Conservation (phyloP, 345 rosid species). For the Lepidium africanum region DNA sequence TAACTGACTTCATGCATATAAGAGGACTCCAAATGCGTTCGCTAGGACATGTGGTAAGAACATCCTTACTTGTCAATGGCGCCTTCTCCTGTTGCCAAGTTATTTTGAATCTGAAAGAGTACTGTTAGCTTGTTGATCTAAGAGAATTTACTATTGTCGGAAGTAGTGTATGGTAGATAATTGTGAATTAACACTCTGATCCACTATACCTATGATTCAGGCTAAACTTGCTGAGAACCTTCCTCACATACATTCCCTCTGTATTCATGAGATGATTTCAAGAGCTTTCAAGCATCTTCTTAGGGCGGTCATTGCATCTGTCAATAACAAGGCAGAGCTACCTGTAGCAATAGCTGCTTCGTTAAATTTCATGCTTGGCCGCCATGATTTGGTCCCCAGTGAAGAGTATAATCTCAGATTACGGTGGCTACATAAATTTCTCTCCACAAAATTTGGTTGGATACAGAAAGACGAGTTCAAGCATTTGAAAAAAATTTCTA, state of each 20-base stretch:
- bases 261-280: conserved; percentile 88
- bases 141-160: background rate
- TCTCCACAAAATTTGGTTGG: conserved; percentile 72
- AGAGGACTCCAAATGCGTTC: conserved; percentile 92
- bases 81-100: conserved; percentile 1
- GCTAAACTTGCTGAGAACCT: conserved; percentile 90
- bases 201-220: conserved; percentile 34
- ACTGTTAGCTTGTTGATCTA: background rate
- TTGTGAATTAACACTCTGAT: background rate
- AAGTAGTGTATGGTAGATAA: background rate
- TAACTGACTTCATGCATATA: conserved; percentile 95
- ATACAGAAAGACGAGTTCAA: conserved; percentile 55
- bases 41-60: conserved; percentile 74
- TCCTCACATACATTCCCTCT: conserved; percentile 89
- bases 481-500: conserved; percentile 61
- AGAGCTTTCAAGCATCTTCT: conserved; percentile 83
- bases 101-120: background rate
- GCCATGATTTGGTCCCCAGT: conserved; percentile 24
- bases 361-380: conserved; percentile 69
- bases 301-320: conserved; percentile 79
- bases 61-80: background rate
- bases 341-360: conserved; percentile 71
- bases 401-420: conserved; percentile 41
- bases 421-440: conserved; percentile 70
- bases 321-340: conserved; percentile 46